Evolutionary conservation across 1,284 basidiomycete genomes (phyloP).

Genomic region (Leccinum fallax): DNA sequence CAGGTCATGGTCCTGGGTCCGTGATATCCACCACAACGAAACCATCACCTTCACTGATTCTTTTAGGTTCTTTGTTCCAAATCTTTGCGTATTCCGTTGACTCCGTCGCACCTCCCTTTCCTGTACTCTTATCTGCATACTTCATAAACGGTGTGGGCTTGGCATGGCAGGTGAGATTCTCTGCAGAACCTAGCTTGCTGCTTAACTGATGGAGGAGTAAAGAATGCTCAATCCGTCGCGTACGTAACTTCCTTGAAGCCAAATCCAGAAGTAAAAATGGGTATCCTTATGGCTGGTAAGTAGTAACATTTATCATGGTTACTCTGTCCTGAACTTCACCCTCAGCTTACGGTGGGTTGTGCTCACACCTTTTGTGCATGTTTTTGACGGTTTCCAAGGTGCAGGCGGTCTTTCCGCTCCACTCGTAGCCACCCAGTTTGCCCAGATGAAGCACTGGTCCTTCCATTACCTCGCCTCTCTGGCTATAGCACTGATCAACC

Average conservation of each 20-base stretch:
- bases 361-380: background rate
- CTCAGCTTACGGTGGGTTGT: slow-evolving; percentile 15
- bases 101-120: slow-evolving; percentile 60
- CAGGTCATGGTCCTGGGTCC: slow-evolving; percentile 31
- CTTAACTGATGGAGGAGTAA: background rate
- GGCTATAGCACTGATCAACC: slow-evolving; percentile 52
- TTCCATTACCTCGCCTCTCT: slow-evolving; percentile 66
- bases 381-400: slow-evolving; percentile 38
- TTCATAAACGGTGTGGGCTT: slow-evolving; percentile 63
- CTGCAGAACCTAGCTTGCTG: background rate
- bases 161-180: slow-evolving; percentile 35
- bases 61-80: slow-evolving; percentile 36
- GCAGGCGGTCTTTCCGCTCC: slow-evolving; percentile 60
- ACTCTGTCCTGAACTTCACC: background rate
- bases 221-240: slow-evolving; percentile 33
- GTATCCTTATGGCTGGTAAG: slow-evolving; percentile 27
- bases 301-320: background rate
- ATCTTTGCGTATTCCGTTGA: slow-evolving; percentile 53
- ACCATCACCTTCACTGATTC: background rate
- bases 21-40: slow-evolving; percentile 2
- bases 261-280: slow-evolving; percentile 32
- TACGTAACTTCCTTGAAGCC: slow-evolving; percentile 26
- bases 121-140: slow-evolving; percentile 57
- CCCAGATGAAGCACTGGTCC: slow-evolving; percentile 52
- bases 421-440: slow-evolving; percentile 63